A percentile compares a stretch with the other conserved stretches of the same genome.
Evolutionary conservation across 768 basidiomycete genomes (phyloP).

Genomic region (Hericium erinaceus): DNA sequence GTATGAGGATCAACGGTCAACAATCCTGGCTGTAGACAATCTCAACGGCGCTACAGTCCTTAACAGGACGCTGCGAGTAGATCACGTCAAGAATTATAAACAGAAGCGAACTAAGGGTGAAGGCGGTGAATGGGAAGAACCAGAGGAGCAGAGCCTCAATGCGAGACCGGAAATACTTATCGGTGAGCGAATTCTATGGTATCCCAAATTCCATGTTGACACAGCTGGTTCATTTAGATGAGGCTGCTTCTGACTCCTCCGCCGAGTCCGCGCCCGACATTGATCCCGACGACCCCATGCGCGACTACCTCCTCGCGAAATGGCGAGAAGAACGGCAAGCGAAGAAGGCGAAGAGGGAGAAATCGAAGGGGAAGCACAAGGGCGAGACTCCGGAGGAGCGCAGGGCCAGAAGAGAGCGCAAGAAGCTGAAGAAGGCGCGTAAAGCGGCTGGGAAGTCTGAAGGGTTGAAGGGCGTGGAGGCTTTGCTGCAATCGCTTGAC

Average conservation of each 20-base stretch:
- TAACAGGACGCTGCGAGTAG: slow-evolving; percentile 81
- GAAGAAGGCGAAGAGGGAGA: slow-evolving; percentile 49
- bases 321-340: slow-evolving; percentile 59
- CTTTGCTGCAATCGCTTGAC: slow-evolving; percentile 46
- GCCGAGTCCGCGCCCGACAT: slow-evolving; percentile 56
- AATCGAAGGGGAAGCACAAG: slow-evolving; percentile 49
- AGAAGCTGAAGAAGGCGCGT: slow-evolving; percentile 55
- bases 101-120: slow-evolving; percentile 74
- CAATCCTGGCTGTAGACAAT: slow-evolving; percentile 94
- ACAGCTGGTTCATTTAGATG: slow-evolving; percentile 30
- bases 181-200: slow-evolving; percentile 23
- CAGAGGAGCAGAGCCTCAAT: slow-evolving; percentile 80
- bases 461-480: slow-evolving; percentile 57
- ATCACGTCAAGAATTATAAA: slow-evolving; percentile 89
- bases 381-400: slow-evolving; percentile 77
- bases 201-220: background rate
- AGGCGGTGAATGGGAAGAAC: slow-evolving; percentile 77
- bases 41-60: slow-evolving; percentile 90
- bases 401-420: slow-evolving; percentile 63
- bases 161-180: slow-evolving; percentile 66
- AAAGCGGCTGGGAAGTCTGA: slow-evolving; percentile 47
- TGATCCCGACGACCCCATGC: slow-evolving; percentile 98
- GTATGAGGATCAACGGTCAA: slow-evolving; percentile 98
- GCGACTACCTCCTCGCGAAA: slow-evolving; percentile 78
- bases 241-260: slow-evolving; percentile 55